These are phyloP conservation scores for Pisolithus orientalis DNA, from an alignment of 768 basidiomycete species.

Conservation along the genomic window DNA sequence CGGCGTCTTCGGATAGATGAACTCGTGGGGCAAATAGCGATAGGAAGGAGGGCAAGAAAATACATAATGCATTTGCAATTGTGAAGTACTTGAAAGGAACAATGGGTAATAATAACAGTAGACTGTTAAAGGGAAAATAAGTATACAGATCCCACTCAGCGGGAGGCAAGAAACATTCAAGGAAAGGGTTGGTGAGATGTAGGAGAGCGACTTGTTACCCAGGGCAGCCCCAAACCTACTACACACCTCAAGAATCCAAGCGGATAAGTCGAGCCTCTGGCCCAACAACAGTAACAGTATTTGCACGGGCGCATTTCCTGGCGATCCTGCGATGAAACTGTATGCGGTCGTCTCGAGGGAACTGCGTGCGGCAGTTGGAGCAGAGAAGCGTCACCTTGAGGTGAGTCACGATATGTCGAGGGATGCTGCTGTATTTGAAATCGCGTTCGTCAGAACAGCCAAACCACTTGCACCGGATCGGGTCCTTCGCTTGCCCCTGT, in stretches of 20 bases:
- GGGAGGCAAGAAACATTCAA: background rate
- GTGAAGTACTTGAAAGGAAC: background rate
- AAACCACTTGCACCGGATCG: background rate
- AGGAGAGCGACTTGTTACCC: background rate
- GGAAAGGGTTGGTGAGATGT: background rate
- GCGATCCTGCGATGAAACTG: background rate
- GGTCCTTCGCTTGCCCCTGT: background rate
- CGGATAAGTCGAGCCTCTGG: background rate
- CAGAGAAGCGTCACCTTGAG: background rate
- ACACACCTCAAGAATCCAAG: background rate
- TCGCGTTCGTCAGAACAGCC: background rate
- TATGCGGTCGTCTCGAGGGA: conserved; percentile 1
- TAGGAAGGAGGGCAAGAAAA: background rate
- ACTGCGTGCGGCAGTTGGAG: background rate
- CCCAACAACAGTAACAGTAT: background rate
- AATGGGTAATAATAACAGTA: background rate
- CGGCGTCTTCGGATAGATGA: too few species aligned
- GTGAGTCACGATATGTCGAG: conserved; percentile 5
- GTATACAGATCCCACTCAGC: background rate
- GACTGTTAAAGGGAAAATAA: background rate
- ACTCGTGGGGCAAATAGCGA: too few species aligned
- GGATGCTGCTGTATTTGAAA: background rate
- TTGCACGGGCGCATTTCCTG: background rate
- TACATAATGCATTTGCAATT: background rate
- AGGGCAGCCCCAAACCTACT: too few species aligned